Evolutionary conservation across 2,329 filamentous ascomycete species (phyloP).

Genomic region (Phaeosphaeria sp.): DNA sequence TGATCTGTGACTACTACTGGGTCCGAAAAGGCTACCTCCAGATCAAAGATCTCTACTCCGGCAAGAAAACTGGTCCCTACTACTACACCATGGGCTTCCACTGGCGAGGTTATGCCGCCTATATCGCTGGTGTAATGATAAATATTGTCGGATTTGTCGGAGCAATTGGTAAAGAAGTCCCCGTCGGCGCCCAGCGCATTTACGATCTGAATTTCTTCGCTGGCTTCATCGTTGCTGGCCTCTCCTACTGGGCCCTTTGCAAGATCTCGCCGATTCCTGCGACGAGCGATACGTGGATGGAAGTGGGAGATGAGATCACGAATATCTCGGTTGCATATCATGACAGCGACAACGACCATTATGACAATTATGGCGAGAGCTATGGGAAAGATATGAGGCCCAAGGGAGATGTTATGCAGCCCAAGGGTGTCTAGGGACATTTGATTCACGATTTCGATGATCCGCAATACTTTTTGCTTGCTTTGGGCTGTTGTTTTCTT

Average conservation of each 20-base stretch:
- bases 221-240: slow-evolving; percentile 75
- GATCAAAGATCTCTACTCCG: slow-evolving; percentile 79
- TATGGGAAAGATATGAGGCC: neutral
- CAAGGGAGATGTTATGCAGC: slow-evolving; percentile 6
- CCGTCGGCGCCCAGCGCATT: slow-evolving; percentile 80
- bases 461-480: neutral
- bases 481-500: neutral
- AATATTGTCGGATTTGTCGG: slow-evolving; percentile 93
- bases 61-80: slow-evolving; percentile 71
- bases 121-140: slow-evolving; percentile 82
- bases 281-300: slow-evolving; percentile 77
- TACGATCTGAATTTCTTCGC: slow-evolving; percentile 92
- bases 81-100: slow-evolving; percentile 77
- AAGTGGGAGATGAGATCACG: slow-evolving; percentile 63
- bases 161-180: slow-evolving; percentile 74
- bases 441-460: neutral
- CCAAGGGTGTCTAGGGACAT: slow-evolving; percentile 17
- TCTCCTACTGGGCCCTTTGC: slow-evolving; percentile 74
- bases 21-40: slow-evolving; percentile 84
- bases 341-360: slow-evolving; percentile 31
- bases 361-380: slow-evolving; percentile 27
- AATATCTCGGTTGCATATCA: slow-evolving; percentile 35
- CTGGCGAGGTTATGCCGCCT: slow-evolving; percentile 84
- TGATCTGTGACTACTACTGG: slow-evolving; percentile 85
- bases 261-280: slow-evolving; percentile 75